A percentile compares a stretch with the other conserved stretches of the same genome.
Conservation (phyloP, 2,329 filamentous ascomycete genomes). For the Clonostachys rhizophaga region DNA sequence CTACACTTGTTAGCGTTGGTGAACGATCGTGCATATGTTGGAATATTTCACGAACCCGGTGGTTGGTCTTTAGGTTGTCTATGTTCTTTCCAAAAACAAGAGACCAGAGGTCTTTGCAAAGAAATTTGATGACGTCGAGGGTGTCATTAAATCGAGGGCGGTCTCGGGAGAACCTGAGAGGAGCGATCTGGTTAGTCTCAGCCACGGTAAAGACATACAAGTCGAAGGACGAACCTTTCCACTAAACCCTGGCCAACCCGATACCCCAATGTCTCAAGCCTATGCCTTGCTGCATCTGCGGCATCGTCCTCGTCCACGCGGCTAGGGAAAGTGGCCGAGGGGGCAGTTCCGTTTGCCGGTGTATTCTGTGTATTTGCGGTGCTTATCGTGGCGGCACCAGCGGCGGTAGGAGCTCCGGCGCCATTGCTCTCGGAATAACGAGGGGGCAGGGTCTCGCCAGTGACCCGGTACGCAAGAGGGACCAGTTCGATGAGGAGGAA, state of each 20-base stretch:
- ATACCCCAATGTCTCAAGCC: slow-evolving; percentile 82
- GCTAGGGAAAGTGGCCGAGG: neutral
- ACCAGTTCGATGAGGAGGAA: slow-evolving; percentile 96
- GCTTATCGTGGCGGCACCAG: slow-evolving; percentile 8
- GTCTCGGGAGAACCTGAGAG: slow-evolving; percentile 68
- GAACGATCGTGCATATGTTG: neutral
- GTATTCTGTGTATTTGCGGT: slow-evolving; percentile 6
- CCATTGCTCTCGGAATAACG: slow-evolving; percentile 5
- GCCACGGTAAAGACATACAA: neutral
- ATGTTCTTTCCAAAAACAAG: slow-evolving; percentile 95
- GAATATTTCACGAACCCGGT: slow-evolving; percentile 54
- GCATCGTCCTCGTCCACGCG: slow-evolving; percentile 69
- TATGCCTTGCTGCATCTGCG: slow-evolving; percentile 77
- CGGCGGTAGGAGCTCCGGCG: slow-evolving; percentile 9
- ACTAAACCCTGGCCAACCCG: slow-evolving; percentile 88
- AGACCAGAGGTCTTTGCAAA: slow-evolving; percentile 98
- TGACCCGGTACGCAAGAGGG: slow-evolving; percentile 84
- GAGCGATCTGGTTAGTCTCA: neutral
- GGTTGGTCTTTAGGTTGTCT: slow-evolving; percentile 98
- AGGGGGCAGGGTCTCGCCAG: slow-evolving; percentile 57
- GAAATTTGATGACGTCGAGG: slow-evolving; percentile 94
- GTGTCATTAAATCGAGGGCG: slow-evolving; percentile 86
- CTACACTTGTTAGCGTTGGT: slow-evolving; percentile 27
- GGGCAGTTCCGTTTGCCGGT: neutral
- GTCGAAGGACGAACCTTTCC: slow-evolving; percentile 61